A percentile compares a stretch with the other conserved stretches of the same genome.
phyloP scores from a whole-genome alignment of 805 yeast genomes.

The Candida golubevii region DNA sequence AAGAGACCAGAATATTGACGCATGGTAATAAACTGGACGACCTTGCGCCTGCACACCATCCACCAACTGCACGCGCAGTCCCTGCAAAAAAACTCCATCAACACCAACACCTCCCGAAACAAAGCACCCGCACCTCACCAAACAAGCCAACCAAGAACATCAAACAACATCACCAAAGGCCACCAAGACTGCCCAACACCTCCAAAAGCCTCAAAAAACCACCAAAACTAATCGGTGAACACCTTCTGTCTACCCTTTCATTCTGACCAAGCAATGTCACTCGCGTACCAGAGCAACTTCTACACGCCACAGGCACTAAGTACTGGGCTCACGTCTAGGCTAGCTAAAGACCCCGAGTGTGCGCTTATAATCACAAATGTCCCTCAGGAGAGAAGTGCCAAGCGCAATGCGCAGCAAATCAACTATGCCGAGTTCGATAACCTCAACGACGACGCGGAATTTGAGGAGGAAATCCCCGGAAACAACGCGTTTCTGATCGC shows the following conservation, averaged over 20 bases:
- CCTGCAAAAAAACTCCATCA: too few species aligned
- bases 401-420: conserved; percentile 63
- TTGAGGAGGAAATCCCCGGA: conserved; percentile 23
- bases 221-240: background rate
- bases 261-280: conserved; percentile 9
- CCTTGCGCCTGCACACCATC: too few species aligned
- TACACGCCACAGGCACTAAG: conserved; percentile 73
- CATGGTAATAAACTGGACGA: too few species aligned
- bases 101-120: too few species aligned
- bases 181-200: too few species aligned
- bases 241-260: too few species aligned
- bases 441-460: conserved; percentile 46
- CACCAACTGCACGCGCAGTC: too few species aligned
- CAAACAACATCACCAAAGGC: too few species aligned
- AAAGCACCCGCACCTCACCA: too few species aligned
- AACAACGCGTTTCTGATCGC: conserved; percentile 14
- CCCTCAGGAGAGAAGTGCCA: conserved; percentile 72
- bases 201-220: background rate
- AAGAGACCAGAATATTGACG: too few species aligned
- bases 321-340: conserved; percentile 68
- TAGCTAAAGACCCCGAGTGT: conserved; percentile 63
- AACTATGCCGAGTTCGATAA: conserved; percentile 81
- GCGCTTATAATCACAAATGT: conserved; percentile 65
- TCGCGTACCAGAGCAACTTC: conserved; percentile 15
- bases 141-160: too few species aligned